Conservation (phyloP, 345 rosid species). For the Eucalyptus albens region DNA sequence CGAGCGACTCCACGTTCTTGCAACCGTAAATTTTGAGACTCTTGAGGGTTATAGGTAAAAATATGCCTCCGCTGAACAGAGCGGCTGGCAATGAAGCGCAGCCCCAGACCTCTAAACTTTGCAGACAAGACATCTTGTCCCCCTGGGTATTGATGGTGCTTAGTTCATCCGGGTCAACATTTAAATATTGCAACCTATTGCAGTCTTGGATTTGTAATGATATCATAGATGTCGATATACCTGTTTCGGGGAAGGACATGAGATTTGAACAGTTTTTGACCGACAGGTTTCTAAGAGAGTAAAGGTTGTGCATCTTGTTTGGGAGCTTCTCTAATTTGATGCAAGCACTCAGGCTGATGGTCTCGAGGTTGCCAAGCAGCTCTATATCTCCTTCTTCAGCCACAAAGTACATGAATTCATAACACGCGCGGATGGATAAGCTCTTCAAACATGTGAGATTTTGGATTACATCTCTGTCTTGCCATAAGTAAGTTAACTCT, state of each 20-base stretch:
- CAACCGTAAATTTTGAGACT: no score
- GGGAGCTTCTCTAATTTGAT: background rate
- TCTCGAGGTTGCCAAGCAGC: accelerated
- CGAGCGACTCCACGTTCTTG: no score
- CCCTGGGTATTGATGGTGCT: no score
- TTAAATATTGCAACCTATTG: accelerated
- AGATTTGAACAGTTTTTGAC: accelerated
- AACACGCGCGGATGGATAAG: accelerated
- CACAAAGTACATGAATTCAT: accelerated
- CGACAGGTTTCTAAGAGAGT: accelerated
- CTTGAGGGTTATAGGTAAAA: no score
- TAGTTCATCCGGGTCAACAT: no score
- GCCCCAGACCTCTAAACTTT: no score
- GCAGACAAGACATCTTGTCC: no score
- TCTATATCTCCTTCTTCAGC: background rate
- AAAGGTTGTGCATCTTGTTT: background rate
- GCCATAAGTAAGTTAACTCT: accelerated
- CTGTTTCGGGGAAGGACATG: accelerated
- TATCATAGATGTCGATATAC: accelerated
- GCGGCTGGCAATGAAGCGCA: no score
- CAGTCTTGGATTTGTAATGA: accelerated
- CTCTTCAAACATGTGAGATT: accelerated
- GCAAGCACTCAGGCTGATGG: accelerated
- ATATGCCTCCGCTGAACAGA: no score
- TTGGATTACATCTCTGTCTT: accelerated